Evolutionary conservation across 31 red algal species (phyloP), one percentile per base, ranked within the genome.

Genomic region (Porphyra umbilicalis): DNA sequence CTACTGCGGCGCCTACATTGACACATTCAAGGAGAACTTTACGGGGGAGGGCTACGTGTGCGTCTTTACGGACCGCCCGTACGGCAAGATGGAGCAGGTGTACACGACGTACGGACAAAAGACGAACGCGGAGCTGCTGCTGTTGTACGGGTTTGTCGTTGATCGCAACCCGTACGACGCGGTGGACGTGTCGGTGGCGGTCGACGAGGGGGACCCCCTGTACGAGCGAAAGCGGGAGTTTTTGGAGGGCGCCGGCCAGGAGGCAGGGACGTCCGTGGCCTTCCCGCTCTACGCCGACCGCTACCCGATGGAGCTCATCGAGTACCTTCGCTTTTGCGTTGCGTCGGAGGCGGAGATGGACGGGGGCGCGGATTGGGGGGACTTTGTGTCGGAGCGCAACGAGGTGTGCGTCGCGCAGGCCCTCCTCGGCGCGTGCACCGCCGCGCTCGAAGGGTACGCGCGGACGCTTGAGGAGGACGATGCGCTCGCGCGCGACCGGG

Each of bases 101-200:
- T 98, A 90, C 77, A 89, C 94, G 32, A 91, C 93, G 25, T 98
- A 98, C 77, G 96, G 96, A 18, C 96, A 91, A 31, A 93, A 95
- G 84, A 91, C 88, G 18, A 98, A 98, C 82, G 88, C 89, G 1
- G 96, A 98, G 30, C 83, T 98, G 38, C 85, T 95, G 33, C 79
- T 98, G 30, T 37, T 95, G 32, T 98, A 98, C 78, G 96, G 96
- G 6, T 98, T 98, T 85, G 87, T 94, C n/a, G 78, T 83, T 32
- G 96, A 98, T 37, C 86, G 96, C 75, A 98, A 98, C 80, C 96
- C 96, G 6, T 98, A 92, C 83, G 90, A 98, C 79, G 90, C 90
- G 29, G 93, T 98, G 3, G 96, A 98, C 14, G 38, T 98, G 35
- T 71, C 80, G 13, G 94, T 95, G 13, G 81, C 84, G n/a, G 77